Evolutionary conservation across 2,329 filamentous ascomycete genomes (phyloP).

Genomic region (Ophiosphaerella korrae): DNA sequence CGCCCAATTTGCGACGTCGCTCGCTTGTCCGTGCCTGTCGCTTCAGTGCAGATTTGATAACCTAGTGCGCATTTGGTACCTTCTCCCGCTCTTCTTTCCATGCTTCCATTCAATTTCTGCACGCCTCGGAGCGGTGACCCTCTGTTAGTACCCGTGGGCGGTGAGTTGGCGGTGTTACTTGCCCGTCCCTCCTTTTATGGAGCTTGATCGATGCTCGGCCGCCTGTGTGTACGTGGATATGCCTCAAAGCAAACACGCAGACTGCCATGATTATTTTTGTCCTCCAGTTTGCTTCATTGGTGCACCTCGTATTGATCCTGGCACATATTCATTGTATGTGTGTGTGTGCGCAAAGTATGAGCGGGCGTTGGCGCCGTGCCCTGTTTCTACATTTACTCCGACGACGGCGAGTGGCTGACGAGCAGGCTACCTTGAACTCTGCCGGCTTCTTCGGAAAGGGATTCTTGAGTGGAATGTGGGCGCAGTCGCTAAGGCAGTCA

Average conservation of each 20-base stretch:
- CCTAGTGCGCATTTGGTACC: slow-evolving; percentile 34
- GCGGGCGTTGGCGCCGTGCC: slow-evolving; percentile 16
- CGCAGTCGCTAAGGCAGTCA: slow-evolving; percentile 15
- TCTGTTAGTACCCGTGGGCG: slow-evolving; percentile 30
- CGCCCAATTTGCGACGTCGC: slow-evolving; percentile 36
- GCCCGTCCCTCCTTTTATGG: slow-evolving; percentile 8
- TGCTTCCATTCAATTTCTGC: slow-evolving; percentile 41
- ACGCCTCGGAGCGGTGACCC: slow-evolving; percentile 26
- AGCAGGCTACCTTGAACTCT: slow-evolving; percentile 10
- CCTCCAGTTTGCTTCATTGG: slow-evolving; percentile 24
- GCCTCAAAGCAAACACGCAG: slow-evolving; percentile 19
- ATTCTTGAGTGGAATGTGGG: slow-evolving; percentile 11
- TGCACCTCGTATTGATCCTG: slow-evolving; percentile 37
- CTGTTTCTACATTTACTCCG: slow-evolving; percentile 20
- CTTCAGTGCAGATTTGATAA: slow-evolving; percentile 25
- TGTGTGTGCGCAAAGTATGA: slow-evolving; percentile 22
- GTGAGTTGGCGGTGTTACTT: slow-evolving; percentile 32
- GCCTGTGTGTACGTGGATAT: background rate
- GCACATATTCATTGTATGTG: background rate
- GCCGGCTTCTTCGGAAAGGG: slow-evolving; percentile 26
- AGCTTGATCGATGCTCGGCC: slow-evolving; percentile 2
- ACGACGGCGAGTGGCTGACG: slow-evolving; percentile 20
- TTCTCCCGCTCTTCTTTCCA: slow-evolving; percentile 48
- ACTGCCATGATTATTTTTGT: slow-evolving; percentile 41
- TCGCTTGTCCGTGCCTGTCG: slow-evolving; percentile 19